Conservation (phyloP, 2,329 filamentous ascomycete species). For the Aureobasidium lini region DNA sequence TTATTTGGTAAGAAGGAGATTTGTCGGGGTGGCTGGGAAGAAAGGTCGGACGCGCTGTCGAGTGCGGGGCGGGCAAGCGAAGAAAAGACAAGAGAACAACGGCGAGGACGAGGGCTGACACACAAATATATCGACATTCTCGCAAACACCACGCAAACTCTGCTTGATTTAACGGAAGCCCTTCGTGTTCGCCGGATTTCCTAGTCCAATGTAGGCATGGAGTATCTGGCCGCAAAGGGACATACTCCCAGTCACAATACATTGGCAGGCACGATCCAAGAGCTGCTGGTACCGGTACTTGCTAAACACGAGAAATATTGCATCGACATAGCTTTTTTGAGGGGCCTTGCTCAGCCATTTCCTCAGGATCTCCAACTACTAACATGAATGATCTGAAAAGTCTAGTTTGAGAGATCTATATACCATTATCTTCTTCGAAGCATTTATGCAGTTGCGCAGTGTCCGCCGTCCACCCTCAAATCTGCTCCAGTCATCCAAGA, state of each 20-base stretch:
- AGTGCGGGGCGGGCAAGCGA: neutral
- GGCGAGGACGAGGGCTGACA: neutral
- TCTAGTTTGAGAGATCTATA: neutral
- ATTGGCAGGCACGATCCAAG: too few relatives aligned
- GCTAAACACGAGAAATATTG: too few relatives aligned
- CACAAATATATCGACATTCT: neutral
- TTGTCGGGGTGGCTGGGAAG: neutral
- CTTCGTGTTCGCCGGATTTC: too few relatives aligned
- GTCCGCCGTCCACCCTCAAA: constrained; percentile 64
- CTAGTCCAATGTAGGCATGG: too few relatives aligned
- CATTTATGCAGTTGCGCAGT: constrained; percentile 39
- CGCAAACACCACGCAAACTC: neutral
- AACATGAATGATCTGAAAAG: neutral
- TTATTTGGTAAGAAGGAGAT: neutral
- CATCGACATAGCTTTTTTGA: too few relatives aligned
- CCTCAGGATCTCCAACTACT: neutral
- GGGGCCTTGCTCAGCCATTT: too few relatives aligned
- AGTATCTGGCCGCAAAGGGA: too few relatives aligned
- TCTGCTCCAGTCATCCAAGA: constrained; percentile 65
- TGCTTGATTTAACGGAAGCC: too few relatives aligned
- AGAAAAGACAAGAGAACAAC: neutral
- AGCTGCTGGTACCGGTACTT: too few relatives aligned
- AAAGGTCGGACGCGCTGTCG: neutral
- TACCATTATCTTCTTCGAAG: neutral
- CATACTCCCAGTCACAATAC: too few relatives aligned